Base-by-base conservation (phyloP, 2,329 filamentous ascomycete genomes). In the Aspergillus novofumigatus region DNA sequence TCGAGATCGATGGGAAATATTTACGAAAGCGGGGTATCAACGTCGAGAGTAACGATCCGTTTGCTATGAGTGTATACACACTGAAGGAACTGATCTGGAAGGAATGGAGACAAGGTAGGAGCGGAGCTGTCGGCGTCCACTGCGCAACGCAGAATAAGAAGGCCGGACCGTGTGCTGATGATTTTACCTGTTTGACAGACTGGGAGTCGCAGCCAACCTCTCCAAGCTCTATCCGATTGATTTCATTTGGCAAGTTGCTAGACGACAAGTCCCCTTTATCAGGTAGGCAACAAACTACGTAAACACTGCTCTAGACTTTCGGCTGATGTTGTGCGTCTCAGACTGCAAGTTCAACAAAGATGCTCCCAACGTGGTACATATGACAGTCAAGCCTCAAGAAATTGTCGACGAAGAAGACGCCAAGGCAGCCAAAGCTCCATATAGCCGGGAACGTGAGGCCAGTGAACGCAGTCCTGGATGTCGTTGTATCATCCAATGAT, bases 1-100 rank as follows among this genome's bases (percentile, higher is more conserved):
- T 95, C 76, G 91, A 88, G 71, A 89, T 97, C 63, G 90, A 96
- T 73, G 88, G 90, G 68, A 90, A 86, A 69, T 97, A 97, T 69
- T 79, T 97, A 54, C 81, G 82, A 54, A 92, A 92, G 75, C 85
- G 91, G 58, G 90, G 88, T 65, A 90, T 96, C 54, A 83, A 83
- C 50, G 84, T 94, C 1, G 88, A 91, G 21, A 87, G 87, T 32
- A 81, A 84, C 62, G 91, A 97, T 69, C 92, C 92, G 1, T 92
- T 91, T 70, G 90, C 88, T 70, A 91, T 97, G 76, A 96, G 90
- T 64, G 88, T 96, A 52, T 96, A 97, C 72, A 96, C 91, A 3
- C 78, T 97, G 63, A 97, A 97, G 76, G 92, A 97, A 77, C 79
- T 97, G 69, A 96, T 97, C 71, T 84, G 94, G 78, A 83, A 91